phyloP scores from a whole-genome alignment of 2,329 filamentous ascomycete genomes.

The Neofusicoccum sp. region DNA sequence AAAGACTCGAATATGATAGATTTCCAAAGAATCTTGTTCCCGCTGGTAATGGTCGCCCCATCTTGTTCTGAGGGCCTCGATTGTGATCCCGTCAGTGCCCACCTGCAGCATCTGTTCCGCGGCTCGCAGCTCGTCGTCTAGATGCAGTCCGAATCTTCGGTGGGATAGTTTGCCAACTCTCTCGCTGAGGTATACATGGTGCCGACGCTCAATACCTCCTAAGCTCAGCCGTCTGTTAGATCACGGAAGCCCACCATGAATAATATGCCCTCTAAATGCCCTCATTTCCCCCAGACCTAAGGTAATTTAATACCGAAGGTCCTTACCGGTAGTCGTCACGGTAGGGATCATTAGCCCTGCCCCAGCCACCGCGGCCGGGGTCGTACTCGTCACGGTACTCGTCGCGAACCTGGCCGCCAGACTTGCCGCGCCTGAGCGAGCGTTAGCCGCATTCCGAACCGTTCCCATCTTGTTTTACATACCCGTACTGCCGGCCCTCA shows the following conservation, averaged over 20 bases:
- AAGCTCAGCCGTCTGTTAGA: neutral
- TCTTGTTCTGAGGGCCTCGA: neutral
- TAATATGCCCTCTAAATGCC: neutral
- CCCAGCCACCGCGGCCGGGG: conserved; percentile 86
- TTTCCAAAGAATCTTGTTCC: neutral
- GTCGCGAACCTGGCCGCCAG: conserved; percentile 92
- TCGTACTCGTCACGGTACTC: conserved; percentile 98
- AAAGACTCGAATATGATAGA: neutral
- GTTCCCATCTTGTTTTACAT: conserved; percentile 27
- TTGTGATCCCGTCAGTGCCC: neutral
- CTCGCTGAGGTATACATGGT: neutral
- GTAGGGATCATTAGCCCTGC: conserved; percentile 62
- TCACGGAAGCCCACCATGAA: neutral
- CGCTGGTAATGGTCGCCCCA: neutral
- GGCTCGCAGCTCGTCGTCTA: neutral
- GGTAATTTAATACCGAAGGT: neutral
- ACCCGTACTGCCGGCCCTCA: conserved; percentile 92
- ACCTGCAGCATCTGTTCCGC: neutral
- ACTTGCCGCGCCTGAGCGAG: conserved; percentile 69
- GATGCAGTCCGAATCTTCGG: neutral
- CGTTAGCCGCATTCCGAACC: conserved; percentile 21
- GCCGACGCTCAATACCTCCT: neutral
- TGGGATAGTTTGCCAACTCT: neutral
- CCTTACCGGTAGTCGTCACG: conserved; percentile 18
- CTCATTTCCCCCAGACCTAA: neutral